Base-by-base conservation (phyloP, 495 filamentous ascomycete genomes). In the Xylaria intraflava region DNA sequence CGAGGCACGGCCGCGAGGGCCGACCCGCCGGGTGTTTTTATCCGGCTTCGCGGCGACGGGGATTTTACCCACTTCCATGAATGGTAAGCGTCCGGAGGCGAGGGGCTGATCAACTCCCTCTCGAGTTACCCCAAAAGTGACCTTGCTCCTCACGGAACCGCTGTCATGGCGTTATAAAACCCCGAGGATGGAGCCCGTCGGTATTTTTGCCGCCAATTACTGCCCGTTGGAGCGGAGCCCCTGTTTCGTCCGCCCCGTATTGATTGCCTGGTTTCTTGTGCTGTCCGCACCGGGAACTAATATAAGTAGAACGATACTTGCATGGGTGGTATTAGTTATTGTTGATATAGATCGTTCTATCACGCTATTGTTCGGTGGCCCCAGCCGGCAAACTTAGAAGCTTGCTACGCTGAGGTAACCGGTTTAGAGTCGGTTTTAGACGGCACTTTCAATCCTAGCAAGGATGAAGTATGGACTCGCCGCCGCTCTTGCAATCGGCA, bases 151-250 rank as follows among this genome's bases (percentile, higher is more conserved):
- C 22, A n/a, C 14, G 10, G 46, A 10, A 26, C 6, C 1, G 38
- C 39, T 39, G 19, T 43, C 49, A 16, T 38, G n/a, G 14, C 40
- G 12, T 44, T 29, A 3, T n/a, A 36, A 39, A 35, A 14, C n/a
- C 22, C 51, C 44, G 45, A 38, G 17, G 30, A 41, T 41, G 35
- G 42, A 44, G 17, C 50, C 0, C 39, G 10, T 23, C 26, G 26
- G 24, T 24, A 53, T 30, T 53, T n/a, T 53, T 53, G 40, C 50
- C 50, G 45, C 50, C 50, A 52, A 52, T 52, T 22, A 29, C 9
- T n/a, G 35, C n/a, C 31, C 35, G 11, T 38, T n/a, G 35, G 8
- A 14, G 3, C 16, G 11, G 9, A 16, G 10, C n/a, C 10, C 35
- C 2, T 2, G 14, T 4, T 9, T 3, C 35, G 17, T 38, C 17